Conservation (phyloP, 495 filamentous ascomycete genomes). For the Hypoxylon rickii region DNA sequence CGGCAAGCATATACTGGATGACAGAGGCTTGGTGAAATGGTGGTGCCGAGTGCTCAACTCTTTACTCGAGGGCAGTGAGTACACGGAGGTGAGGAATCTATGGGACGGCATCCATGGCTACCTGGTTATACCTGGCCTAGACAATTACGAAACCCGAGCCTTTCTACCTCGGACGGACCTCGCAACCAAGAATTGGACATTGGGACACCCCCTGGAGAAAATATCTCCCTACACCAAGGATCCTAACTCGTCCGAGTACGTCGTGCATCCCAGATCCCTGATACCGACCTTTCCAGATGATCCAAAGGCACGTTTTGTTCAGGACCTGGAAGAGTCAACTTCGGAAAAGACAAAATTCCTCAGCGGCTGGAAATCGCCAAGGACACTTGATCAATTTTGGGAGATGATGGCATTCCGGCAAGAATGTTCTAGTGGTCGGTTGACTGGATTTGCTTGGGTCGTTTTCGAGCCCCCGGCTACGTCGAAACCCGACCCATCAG, state of each 20-base stretch:
- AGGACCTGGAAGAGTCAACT: slow-evolving; percentile 84
- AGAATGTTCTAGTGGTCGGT: slow-evolving; percentile 86
- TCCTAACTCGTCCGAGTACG: slow-evolving; percentile 43
- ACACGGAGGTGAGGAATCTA: slow-evolving; percentile 30
- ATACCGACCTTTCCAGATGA: slow-evolving; percentile 95
- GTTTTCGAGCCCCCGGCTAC: slow-evolving; percentile 64
- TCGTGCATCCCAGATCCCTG: slow-evolving; percentile 77
- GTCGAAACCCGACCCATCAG: background rate
- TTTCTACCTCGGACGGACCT: slow-evolving; percentile 53
- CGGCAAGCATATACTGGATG: slow-evolving; percentile 91
- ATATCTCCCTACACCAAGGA: slow-evolving; percentile 69
- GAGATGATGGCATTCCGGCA: slow-evolving; percentile 97
- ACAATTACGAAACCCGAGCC: slow-evolving; percentile 72
- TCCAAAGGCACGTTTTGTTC: slow-evolving; percentile 88
- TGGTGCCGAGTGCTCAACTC: slow-evolving; percentile 90
- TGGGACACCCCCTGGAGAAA: slow-evolving; percentile 59
- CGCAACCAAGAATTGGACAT: slow-evolving; percentile 53
- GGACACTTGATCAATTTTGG: slow-evolving; percentile 90
- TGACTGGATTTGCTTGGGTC: slow-evolving; percentile 95
- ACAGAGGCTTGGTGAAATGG: slow-evolving; percentile 87
- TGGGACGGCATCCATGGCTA: slow-evolving; percentile 66
- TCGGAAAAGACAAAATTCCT: slow-evolving; percentile 53
- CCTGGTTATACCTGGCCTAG: slow-evolving; percentile 84
- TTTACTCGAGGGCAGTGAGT: slow-evolving; percentile 55
- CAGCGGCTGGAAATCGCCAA: slow-evolving; percentile 76